Percentiles rank a stretch among this genome's conserved stretches.
Conservation (phyloP, 495 filamentous ascomycete species). For the Annulohypoxylon moriforme region DNA sequence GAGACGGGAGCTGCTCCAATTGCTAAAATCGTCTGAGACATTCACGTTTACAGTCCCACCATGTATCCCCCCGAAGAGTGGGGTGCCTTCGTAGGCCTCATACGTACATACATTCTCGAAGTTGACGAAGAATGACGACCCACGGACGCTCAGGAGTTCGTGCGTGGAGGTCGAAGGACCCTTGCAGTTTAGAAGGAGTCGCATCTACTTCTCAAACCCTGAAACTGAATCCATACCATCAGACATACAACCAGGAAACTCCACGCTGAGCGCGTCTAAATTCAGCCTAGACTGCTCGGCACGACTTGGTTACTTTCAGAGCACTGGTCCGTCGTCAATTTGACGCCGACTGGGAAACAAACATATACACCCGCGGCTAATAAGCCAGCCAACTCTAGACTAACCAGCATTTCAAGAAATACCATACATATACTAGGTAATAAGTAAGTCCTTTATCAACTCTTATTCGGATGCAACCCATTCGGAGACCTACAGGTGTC, state of each 20-base stretch:
- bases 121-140: slow-evolving; percentile 14
- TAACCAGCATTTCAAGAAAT: not conserved
- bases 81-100: slow-evolving; percentile 9
- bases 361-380: slow-evolving; percentile 32
- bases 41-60: slow-evolving; percentile 19
- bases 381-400: slow-evolving; percentile 16
- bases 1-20: slow-evolving; percentile 2
- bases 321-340: slow-evolving; percentile 18
- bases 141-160: slow-evolving; percentile 23
- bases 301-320: not conserved
- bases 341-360: slow-evolving; percentile 16
- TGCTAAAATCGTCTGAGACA: slow-evolving; percentile 35
- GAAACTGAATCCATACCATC: not conserved
- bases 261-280: slow-evolving; percentile 18
- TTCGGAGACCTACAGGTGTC: not conserved
- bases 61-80: slow-evolving; percentile 11
- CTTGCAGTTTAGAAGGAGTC: slow-evolving; percentile 15
- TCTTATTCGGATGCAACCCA: not conserved
- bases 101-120: slow-evolving; percentile 3
- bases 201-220: slow-evolving; percentile 12
- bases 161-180: not conserved
- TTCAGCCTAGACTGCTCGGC: not conserved
- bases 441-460: not conserved
- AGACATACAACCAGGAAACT: not conserved
- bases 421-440: not conserved